Evolutionary conservation across 2,329 filamentous ascomycete genomes (phyloP).

Genomic region (Venturia oleaginea): DNA sequence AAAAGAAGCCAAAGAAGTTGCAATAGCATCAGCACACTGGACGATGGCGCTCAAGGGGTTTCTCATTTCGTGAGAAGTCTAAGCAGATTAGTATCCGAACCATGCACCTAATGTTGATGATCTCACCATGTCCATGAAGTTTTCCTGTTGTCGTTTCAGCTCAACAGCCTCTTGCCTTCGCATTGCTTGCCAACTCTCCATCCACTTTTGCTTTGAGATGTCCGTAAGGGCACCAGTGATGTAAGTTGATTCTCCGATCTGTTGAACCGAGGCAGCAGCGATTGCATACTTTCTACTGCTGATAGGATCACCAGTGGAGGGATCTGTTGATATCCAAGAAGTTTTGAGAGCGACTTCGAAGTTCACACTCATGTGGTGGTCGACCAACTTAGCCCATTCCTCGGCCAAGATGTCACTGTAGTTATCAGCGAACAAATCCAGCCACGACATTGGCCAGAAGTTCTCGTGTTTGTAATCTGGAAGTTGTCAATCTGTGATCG

Average conservation of each 20-base stretch:
- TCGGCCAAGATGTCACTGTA: background rate
- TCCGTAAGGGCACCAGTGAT: conserved; percentile 22
- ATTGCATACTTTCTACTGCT: conserved; percentile 3
- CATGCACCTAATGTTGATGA: background rate
- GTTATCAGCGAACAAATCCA: conserved; percentile 1
- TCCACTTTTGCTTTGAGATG: conserved; percentile 35
- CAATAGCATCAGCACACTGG: conserved; percentile 33
- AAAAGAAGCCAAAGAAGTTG: conserved; percentile 18
- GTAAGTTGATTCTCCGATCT: conserved; percentile 1
- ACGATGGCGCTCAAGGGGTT: conserved; percentile 38
- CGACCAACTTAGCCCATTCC: background rate
- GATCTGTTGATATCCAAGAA: conserved; percentile 6
- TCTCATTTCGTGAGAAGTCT: conserved; percentile 31
- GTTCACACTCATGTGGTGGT: background rate
- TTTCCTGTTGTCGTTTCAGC: conserved; percentile 30
- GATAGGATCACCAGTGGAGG: conserved; percentile 7
- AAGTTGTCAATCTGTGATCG: background rate
- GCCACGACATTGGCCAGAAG: conserved; percentile 6
- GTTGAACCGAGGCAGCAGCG: conserved; percentile 8
- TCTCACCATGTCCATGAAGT: conserved; percentile 28
- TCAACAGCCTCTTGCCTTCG: conserved; percentile 30
- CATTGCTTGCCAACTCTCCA: conserved; percentile 22
- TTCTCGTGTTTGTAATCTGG: background rate
- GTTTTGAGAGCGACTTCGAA: conserved; percentile 7
- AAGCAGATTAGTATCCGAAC: background rate